Evolutionary conservation across 305 asterid genomes (phyloP).

Genomic region (Rubia peregrina): DNA sequence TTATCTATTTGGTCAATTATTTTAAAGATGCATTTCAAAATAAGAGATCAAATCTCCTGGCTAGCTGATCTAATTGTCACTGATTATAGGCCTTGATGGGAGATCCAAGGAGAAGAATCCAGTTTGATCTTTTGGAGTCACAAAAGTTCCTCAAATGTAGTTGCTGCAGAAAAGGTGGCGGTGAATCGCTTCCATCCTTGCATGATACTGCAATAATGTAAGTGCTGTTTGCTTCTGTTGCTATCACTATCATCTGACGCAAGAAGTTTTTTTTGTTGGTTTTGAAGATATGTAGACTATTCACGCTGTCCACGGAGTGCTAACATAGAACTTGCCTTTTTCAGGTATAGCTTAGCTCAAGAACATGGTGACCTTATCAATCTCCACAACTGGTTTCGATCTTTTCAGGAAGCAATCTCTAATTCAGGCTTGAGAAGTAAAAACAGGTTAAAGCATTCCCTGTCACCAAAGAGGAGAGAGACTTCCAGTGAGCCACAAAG

Average conservation of each 20-base stretch:
- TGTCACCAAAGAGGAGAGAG: conserved; percentile 74
- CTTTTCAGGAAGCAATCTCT: conserved; percentile 57
- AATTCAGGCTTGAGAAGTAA: conserved; percentile 32
- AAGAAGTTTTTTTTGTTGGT: not conserved
- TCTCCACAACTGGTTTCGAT: conserved; percentile 84
- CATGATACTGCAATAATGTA: conserved; percentile 78
- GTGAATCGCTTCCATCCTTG: conserved; percentile 49
- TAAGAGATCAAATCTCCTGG: not conserved
- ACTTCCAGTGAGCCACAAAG: conserved; percentile 24
- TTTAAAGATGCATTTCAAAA: not conserved
- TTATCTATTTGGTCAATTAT: not conserved
- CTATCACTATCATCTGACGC: not conserved
- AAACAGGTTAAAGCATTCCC: conserved; percentile 39
- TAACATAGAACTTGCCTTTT: conserved; percentile 6
- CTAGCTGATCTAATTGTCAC: conserved; percentile 16
- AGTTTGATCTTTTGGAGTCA: conserved; percentile 49
- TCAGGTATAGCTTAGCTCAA: conserved; percentile 78
- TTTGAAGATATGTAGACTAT: not conserved
- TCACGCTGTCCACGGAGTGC: not conserved
- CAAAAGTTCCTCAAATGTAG: conserved; percentile 49
- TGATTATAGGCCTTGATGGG: conserved; percentile 70
- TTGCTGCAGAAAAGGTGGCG: conserved; percentile 60
- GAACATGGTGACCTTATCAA: conserved; percentile 95
- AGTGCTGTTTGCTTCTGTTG: conserved; percentile 12
- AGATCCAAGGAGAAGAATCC: conserved; percentile 92